Percentiles rank a stretch among this genome's conserved stretches.
These are phyloP conservation scores for Leptographium flavum DNA, from an alignment of 2,329 filamentous ascomycete genomes.

Conservation along the genomic window DNA sequence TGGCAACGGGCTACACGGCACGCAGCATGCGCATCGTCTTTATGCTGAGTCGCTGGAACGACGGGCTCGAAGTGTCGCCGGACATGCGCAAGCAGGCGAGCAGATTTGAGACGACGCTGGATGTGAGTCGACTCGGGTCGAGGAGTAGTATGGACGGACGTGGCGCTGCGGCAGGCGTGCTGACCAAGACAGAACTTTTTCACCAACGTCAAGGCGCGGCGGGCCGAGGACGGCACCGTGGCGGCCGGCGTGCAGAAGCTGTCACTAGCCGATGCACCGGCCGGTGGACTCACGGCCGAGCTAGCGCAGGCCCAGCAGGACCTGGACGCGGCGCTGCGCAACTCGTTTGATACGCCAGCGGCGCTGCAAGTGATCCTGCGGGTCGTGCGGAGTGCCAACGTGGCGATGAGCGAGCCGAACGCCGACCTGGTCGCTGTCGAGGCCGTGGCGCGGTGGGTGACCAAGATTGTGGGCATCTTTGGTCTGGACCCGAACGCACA, in stretches of 20 bases:
- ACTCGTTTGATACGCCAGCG: conserved; percentile 55
- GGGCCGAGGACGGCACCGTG: conserved; percentile 3
- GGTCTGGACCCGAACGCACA: conserved; percentile 37
- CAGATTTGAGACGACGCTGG: conserved; percentile 37
- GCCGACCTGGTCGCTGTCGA: conserved; percentile 10
- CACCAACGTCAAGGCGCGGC: conserved; percentile 10
- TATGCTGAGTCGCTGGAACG: conserved; percentile 53
- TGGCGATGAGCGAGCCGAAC: conserved; percentile 13
- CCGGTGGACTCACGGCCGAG: conserved; percentile 17
- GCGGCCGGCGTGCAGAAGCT: conserved; percentile 5
- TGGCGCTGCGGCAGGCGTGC: background rate
- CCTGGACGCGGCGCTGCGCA: conserved; percentile 46
- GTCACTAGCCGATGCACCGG: conserved; percentile 1
- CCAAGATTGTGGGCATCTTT: conserved; percentile 50
- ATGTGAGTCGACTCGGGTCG: conserved; percentile 3
- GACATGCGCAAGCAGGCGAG: conserved; percentile 44
- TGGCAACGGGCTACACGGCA: conserved; percentile 48
- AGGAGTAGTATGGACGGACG: background rate
- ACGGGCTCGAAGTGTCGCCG: conserved; percentile 56
- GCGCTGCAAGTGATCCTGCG: conserved; percentile 49
- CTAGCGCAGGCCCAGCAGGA: conserved; percentile 39
- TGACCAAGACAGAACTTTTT: conserved; percentile 10
- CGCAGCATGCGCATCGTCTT: conserved; percentile 54
- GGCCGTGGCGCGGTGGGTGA: conserved; percentile 44
- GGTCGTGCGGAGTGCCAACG: conserved; percentile 51